phyloP scores from a whole-genome alignment of 2,329 filamentous ascomycete species.

The Phaeophleospora eucalypticola region DNA sequence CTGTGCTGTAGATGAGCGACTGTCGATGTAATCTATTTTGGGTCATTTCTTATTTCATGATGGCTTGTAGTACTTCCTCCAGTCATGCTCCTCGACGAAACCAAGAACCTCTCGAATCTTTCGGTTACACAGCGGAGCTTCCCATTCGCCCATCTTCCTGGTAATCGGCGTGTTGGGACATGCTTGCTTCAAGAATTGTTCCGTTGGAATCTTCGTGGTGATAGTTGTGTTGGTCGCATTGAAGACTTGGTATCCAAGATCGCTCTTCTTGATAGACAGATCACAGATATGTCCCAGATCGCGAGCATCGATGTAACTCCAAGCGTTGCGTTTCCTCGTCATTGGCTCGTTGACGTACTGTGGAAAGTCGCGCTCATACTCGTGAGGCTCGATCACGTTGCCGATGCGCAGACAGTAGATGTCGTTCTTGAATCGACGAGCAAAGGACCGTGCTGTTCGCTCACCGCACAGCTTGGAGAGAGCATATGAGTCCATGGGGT shows the following conservation, averaged over 20 bases:
- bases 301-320: conserved; percentile 60
- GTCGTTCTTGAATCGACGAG: conserved; percentile 53
- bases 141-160: conserved; percentile 54
- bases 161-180: conserved; percentile 51
- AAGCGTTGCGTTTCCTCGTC: conserved; percentile 54
- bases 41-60: not conserved
- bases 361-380: conserved; percentile 56
- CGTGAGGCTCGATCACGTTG: conserved; percentile 59
- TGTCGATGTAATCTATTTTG: too few species aligned
- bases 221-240: conserved; percentile 62
- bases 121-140: conserved; percentile 58
- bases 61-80: conserved; percentile 48
- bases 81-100: conserved; percentile 57
- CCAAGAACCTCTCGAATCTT: conserved; percentile 58
- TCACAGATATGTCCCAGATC: conserved; percentile 61
- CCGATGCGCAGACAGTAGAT: conserved; percentile 60
- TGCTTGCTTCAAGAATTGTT: conserved; percentile 49
- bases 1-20: too few species aligned
- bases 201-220: conserved; percentile 51
- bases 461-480: conserved; percentile 59
- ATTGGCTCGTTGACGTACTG: conserved; percentile 49
- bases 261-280: conserved; percentile 49
- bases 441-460: conserved; percentile 54
- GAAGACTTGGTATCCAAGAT: conserved; percentile 60
- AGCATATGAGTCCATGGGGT: conserved; percentile 60